Evolutionary conservation across 1,284 basidiomycete genomes (phyloP).

Genomic region (Cystobasidium pallidum): DNA sequence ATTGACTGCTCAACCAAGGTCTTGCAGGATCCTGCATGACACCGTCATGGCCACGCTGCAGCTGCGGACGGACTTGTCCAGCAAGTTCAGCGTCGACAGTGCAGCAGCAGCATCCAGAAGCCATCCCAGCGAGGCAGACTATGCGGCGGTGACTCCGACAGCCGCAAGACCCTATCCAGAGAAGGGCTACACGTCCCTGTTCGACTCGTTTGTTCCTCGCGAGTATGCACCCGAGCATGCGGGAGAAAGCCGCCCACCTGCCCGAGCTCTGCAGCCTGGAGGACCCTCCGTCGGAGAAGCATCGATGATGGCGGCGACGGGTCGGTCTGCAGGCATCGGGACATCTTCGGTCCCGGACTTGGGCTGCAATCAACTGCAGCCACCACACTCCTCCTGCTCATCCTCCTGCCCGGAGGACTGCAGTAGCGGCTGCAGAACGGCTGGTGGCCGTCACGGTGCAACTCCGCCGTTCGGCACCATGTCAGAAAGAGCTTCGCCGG

Average conservation of each 20-base stretch:
- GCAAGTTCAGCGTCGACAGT: not conserved
- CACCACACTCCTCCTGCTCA: not conserved
- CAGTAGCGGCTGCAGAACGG: conserved; percentile 1
- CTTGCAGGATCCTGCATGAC: not conserved
- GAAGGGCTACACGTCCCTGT: conserved; percentile 9
- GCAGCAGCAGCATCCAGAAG: not conserved
- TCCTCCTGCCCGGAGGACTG: conserved; percentile 1
- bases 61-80: conserved; percentile 5
- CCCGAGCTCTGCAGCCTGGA: not conserved
- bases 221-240: conserved; percentile 14
- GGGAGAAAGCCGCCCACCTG: not conserved
- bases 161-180: conserved; percentile 24
- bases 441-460: conserved; percentile 4
- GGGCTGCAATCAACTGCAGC: not conserved
- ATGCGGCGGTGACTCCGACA: conserved; percentile 21
- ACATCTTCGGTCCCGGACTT: too few species aligned
- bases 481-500: conserved; percentile 6
- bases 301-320: too few species aligned
- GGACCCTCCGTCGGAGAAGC: not conserved
- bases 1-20: not conserved
- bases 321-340: too few species aligned
- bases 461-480: conserved; percentile 2
- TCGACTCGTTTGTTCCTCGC: conserved; percentile 1
- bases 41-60: conserved; percentile 10
- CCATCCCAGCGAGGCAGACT: conserved; percentile 20